Evolutionary conservation across 768 basidiomycete genomes (phyloP), one percentile per base, ranked within the genome.

Genomic region (Hericium rajendrae): DNA sequence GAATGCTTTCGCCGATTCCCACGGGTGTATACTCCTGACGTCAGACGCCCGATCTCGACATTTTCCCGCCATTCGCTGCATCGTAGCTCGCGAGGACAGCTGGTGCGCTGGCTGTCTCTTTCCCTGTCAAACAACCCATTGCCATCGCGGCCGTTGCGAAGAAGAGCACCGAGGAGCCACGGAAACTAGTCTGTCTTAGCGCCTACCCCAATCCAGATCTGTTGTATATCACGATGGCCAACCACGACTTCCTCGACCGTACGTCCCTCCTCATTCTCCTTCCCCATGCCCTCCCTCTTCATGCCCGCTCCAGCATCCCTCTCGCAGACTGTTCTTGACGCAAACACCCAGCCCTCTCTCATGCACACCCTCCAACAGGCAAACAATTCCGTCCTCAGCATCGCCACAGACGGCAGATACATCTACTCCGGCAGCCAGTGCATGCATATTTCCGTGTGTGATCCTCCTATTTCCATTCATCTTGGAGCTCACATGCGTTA

Each of bases 361-460:
- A 55, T 59, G 3, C 54, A 51, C 28, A 51, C 53, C 39, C 59
- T 63, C 16, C 53, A 53, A n/a, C 59, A 59, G 51, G 53, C 55
- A 39, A 46, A 49, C 13, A 55, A 48, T 3, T 60, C 55, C 41
- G 58, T 60, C 12, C 54, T 56, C 9, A 59, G 57, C 38, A 57
- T 63, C 12, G 48, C 53, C 40, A 53, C 60, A 2, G 57, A 54
- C n/a, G 57, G 59, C 3, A 49, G 56, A 4, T 51, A 59, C 24
- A 59, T 63, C 55, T 63, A 61, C 57, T 59, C 57, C n/a, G 62
- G 62, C 18, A 63, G 62, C n/a, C 62, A 63, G 55, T 53, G 51
- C 55, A 51, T 54, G 18, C 43, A 57, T 41, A 62, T 63, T 11
- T 63, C 62, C 4, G 62, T 63, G 28, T 3, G 28, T 32, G 20